These are phyloP conservation scores for Chalciporus pseudorubinellus DNA, from an alignment of 768 basidiomycete species.

Conservation along the genomic window DNA sequence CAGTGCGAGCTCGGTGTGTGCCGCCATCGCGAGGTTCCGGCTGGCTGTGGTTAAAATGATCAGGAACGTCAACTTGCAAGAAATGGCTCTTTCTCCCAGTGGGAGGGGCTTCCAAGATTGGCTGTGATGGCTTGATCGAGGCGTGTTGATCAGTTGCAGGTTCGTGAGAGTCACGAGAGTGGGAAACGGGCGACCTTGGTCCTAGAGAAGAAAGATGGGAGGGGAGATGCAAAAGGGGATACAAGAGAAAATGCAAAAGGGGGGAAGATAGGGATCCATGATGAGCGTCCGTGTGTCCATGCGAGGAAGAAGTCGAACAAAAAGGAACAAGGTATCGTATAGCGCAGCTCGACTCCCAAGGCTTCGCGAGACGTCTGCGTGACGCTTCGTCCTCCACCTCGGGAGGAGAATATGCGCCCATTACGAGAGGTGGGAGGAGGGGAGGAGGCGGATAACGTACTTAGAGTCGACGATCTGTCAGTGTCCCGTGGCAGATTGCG, in stretches of 20 bases:
- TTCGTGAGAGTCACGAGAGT: slow-evolving; percentile 32
- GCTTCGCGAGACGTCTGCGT: slow-evolving; percentile 42
- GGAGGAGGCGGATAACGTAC: slow-evolving; percentile 49
- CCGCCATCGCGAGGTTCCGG: slow-evolving; percentile 15
- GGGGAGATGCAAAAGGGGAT: slow-evolving; percentile 27
- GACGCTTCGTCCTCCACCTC: slow-evolving; percentile 33
- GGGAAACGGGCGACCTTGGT: slow-evolving; percentile 36
- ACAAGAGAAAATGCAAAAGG: slow-evolving; percentile 30
- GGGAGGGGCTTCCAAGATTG: slow-evolving; percentile 8
- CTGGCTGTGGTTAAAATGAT: slow-evolving; percentile 11
- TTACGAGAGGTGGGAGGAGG: slow-evolving; percentile 35
- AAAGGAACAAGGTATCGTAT: slow-evolving; percentile 30
- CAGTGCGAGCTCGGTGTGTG: slow-evolving; percentile 16
- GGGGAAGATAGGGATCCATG: slow-evolving; percentile 37
- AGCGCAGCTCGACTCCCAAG: slow-evolving; percentile 44
- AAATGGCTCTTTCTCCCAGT: slow-evolving; percentile 23
- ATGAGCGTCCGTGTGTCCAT: slow-evolving; percentile 42
- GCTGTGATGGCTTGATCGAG: slow-evolving; percentile 16
- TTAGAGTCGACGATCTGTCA: slow-evolving; percentile 38
- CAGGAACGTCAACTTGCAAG: slow-evolving; percentile 16
- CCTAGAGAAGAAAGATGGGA: slow-evolving; percentile 42
- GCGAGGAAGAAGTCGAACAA: slow-evolving; percentile 38
- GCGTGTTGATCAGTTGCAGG: slow-evolving; percentile 8
- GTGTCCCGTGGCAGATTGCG: slow-evolving; percentile 28
- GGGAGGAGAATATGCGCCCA: slow-evolving; percentile 39